A percentile compares a stretch with the other conserved stretches of the same genome.
Evolutionary conservation across 371 early-diverging fungal species (phyloP).

Genomic region (Dipsacomyces acuminosporus): DNA sequence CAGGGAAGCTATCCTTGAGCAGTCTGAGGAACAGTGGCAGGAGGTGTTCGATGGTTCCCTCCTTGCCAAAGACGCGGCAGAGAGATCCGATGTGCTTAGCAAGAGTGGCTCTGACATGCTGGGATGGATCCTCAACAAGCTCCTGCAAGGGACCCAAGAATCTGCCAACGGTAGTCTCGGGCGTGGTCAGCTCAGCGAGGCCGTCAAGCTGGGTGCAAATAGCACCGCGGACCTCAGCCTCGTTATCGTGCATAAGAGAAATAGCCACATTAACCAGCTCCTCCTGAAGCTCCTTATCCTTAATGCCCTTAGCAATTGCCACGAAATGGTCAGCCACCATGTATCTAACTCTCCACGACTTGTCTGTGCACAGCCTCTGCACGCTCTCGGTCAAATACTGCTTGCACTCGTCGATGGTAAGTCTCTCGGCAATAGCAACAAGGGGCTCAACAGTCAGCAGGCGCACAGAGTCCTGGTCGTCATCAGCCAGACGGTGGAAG

Average conservation of each 20-base stretch:
- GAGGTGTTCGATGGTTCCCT: constrained; percentile 89
- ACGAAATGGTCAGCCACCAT: constrained; percentile 96
- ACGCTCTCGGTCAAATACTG: constrained; percentile 68
- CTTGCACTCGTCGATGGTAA: constrained; percentile 71
- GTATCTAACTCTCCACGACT: constrained; percentile 97
- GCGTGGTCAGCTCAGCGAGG: constrained; percentile 76
- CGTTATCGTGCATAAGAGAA: constrained; percentile 82
- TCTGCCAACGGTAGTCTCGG: constrained; percentile 68
- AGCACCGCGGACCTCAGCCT: constrained; percentile 96
- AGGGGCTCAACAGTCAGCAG: constrained; percentile 88
- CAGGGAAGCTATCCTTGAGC: constrained; percentile 94
- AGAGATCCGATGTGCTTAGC: constrained; percentile 94
- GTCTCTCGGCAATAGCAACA: constrained; percentile 80
- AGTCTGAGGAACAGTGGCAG: constrained; percentile 90
- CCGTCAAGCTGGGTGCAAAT: constrained; percentile 66
- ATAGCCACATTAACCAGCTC: constrained; percentile 57
- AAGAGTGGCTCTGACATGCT: constrained; percentile 93
- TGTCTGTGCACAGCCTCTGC: constrained; percentile 77
- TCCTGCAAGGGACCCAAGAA: constrained; percentile 88
- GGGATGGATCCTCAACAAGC: constrained; percentile 88
- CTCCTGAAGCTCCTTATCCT: constrained; percentile 46
- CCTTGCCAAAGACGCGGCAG: constrained; percentile 91
- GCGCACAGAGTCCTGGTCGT: constrained; percentile 87
- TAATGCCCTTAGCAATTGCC: constrained; percentile 34
- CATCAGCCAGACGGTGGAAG: constrained; percentile 52